Evolutionary conservation across 805 yeast genomes (phyloP).

Genomic region (Sugiyamaella valdiviana): DNA sequence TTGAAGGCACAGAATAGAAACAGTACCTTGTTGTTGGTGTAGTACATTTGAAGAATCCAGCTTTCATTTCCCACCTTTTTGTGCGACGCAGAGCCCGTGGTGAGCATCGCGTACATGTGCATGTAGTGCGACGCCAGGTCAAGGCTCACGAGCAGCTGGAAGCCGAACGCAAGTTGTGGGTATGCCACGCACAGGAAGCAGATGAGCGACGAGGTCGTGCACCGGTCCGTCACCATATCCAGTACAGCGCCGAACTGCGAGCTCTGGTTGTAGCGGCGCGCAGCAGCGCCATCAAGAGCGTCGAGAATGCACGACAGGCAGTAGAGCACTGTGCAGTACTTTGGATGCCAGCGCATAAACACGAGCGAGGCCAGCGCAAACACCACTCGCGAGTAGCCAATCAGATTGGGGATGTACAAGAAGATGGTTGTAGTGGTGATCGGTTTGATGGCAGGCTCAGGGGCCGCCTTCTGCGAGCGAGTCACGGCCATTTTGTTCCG

Average conservation of each 20-base stretch:
- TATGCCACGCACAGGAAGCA: slow-evolving; percentile 77
- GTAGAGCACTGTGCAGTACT: slow-evolving; percentile 68
- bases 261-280: slow-evolving; percentile 81
- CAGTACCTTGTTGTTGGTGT: slow-evolving; percentile 75
- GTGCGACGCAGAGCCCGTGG: slow-evolving; percentile 74
- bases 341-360: slow-evolving; percentile 80
- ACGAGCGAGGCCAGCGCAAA: slow-evolving; percentile 75
- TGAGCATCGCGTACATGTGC: slow-evolving; percentile 95
- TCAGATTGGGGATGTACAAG: slow-evolving; percentile 81
- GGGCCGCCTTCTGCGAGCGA: no score
- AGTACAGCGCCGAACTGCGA: slow-evolving; percentile 92
- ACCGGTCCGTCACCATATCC: slow-evolving; percentile 98
- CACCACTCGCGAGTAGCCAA: slow-evolving; percentile 80
- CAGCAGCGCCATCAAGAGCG: slow-evolving; percentile 95
- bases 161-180: slow-evolving; percentile 60
- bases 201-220: slow-evolving; percentile 90
- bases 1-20: slow-evolving; percentile 89
- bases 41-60: slow-evolving; percentile 73
- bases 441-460: not conserved
- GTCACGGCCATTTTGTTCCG: no score
- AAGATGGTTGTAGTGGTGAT: slow-evolving; percentile 52
- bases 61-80: slow-evolving; percentile 72
- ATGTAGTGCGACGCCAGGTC: slow-evolving; percentile 88
- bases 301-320: slow-evolving; percentile 86
- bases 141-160: slow-evolving; percentile 79